Base-by-base conservation (phyloP, 495 filamentous ascomycete species). In the Aspergillus sparsus region DNA sequence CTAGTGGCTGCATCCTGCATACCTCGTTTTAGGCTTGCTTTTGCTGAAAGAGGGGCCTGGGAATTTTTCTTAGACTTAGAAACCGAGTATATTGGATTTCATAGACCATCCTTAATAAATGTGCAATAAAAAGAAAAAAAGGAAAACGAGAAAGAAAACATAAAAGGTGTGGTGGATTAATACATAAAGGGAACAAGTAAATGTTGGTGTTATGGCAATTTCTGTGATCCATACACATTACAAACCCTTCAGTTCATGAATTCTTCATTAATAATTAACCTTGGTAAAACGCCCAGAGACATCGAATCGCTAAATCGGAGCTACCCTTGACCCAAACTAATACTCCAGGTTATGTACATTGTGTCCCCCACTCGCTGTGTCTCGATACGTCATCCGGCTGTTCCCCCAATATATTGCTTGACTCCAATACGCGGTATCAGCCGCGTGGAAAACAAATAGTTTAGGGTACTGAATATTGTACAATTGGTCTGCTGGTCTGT, bases 401-500 rank as follows among this genome's bases (percentile, higher is more conserved):
- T 15, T 31, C 36, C 9, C 39, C 49, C 37, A 27, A 27, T 27
- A 1, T 36, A 50, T 27, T 51, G 37, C 56, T 36, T 55, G 35
- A 21, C 27, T 16, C 52, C 53, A 62, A 34, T 32, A 33, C 12
- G 5, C 42, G 33, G 52, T 3, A 39, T n/a, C 2, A 51, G 41
- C 44, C 35, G 39, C 51, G 42, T 55, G 11, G 21, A 53, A 12
- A 57, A 31, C 27, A 45, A 39, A 54, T 52, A 35, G 51, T 45
- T 58, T 47, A 11, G 41, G 39, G 50, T 44, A 56, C 60, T 52
- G 41, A 56, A 44, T 77, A 77, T 76, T 69, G 73, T 77, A 77
- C 74, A 77, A 57, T 63, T 16, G 31, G 15, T 15, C 35, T 2
- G 16, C 35, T 21, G 34, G 11, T n/a, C 33, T 33, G 16, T 47